These are phyloP conservation scores for Blastobotrys proliferans DNA, from an alignment of 1,139 yeast species.

Conservation along the genomic window DNA sequence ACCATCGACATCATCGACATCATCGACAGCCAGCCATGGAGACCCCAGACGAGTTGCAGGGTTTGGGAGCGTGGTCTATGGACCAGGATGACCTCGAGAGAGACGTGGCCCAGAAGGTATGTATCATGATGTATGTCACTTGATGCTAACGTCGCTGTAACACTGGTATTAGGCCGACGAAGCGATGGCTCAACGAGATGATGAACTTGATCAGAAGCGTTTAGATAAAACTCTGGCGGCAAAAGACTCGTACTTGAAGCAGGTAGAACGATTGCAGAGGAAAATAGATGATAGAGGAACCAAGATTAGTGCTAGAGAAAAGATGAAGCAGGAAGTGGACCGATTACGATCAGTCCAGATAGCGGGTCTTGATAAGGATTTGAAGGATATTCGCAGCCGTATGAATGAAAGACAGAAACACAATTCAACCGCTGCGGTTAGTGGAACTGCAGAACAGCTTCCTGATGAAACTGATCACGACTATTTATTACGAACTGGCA, in stretches of 20 bases:
- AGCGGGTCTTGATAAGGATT: slow-evolving; percentile 51
- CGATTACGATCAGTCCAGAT: slow-evolving; percentile 52
- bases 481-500: slow-evolving; percentile 80
- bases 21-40: too few relatives aligned
- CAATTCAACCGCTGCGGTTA: slow-evolving; percentile 13
- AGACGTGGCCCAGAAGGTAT: slow-evolving; percentile 50
- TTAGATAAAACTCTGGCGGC: slow-evolving; percentile 55
- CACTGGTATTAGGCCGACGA: slow-evolving; percentile 50
- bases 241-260: slow-evolving; percentile 39
- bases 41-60: slow-evolving; percentile 20
- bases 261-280: slow-evolving; percentile 45
- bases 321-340: slow-evolving; percentile 51
- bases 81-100: slow-evolving; percentile 76
- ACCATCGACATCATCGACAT: too few relatives aligned
- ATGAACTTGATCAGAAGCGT: slow-evolving; percentile 71
- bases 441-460: slow-evolving; percentile 34
- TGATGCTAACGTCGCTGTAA: too few relatives aligned
- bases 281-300: slow-evolving; percentile 52
- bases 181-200: slow-evolving; percentile 56
- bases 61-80: slow-evolving; percentile 38
- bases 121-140: slow-evolving; percentile 7
- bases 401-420: slow-evolving; percentile 34
- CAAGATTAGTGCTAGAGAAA: slow-evolving; percentile 62
- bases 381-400: slow-evolving; percentile 60
- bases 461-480: slow-evolving; percentile 78